Evolutionary conservation across 768 basidiomycete genomes (phyloP).

Genomic region (Imleria badia): DNA sequence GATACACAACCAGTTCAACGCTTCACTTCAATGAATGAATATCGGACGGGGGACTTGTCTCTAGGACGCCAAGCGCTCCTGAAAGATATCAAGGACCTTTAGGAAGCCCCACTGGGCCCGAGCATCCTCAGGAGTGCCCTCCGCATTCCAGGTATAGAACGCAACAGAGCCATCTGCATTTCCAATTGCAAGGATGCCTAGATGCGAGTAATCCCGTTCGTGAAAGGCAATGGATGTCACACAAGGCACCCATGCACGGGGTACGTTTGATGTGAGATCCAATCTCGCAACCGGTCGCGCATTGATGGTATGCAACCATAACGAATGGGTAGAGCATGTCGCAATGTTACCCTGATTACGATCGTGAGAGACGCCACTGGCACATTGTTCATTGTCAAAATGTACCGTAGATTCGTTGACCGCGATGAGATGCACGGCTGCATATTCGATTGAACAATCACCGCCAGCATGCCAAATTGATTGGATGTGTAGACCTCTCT

Average conservation of each 20-base stretch:
- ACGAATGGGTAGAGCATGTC: conserved; percentile 66
- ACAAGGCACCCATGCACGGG: conserved; percentile 42
- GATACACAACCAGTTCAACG: too few species aligned
- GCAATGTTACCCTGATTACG: conserved; percentile 76
- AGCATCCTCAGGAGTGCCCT: conserved; percentile 65
- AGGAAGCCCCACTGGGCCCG: conserved; percentile 76
- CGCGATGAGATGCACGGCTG: conserved; percentile 67
- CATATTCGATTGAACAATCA: too few species aligned
- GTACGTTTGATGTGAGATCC: conserved; percentile 51
- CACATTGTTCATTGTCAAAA: not conserved
- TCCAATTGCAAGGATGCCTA: conserved; percentile 80
- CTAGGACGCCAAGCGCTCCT: too few species aligned
- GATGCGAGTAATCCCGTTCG: conserved; percentile 80
- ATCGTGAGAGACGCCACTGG: conserved; percentile 1
- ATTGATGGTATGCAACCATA: conserved; percentile 87
- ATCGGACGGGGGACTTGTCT: too few species aligned
- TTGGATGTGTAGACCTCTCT: conserved; percentile 74
- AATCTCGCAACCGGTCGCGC: conserved; percentile 72
- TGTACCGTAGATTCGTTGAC: conserved; percentile 87
- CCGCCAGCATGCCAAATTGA: conserved; percentile 68
- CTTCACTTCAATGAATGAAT: too few species aligned
- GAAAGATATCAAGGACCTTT: conserved; percentile 62
- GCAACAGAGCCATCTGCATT: conserved; percentile 73
- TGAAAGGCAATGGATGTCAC: conserved; percentile 84
- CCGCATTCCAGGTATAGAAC: conserved; percentile 82